These are phyloP conservation scores for Apiotrichum gracile DNA, from an alignment of 1,284 basidiomycete genomes.

Conservation along the genomic window DNA sequence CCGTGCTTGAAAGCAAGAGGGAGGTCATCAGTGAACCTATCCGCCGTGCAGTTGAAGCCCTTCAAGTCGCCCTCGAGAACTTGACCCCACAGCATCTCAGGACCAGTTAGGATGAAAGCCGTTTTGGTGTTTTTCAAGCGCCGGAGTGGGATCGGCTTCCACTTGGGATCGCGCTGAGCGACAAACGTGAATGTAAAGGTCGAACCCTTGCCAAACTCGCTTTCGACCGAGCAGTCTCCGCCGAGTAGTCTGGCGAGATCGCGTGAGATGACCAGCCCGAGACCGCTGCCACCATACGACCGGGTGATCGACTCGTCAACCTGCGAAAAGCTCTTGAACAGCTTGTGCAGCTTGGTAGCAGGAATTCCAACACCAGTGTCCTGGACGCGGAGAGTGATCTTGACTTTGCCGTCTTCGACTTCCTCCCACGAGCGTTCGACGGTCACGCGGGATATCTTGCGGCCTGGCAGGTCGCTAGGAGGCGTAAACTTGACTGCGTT, in stretches of 20 bases:
- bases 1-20: constrained; percentile 15
- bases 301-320: constrained; percentile 42
- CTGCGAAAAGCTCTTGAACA: constrained; percentile 44
- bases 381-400: constrained; percentile 24
- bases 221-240: constrained; percentile 40
- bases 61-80: constrained; percentile 29
- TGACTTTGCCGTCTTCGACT: constrained; percentile 16
- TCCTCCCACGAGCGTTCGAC: constrained; percentile 26
- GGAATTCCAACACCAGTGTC: constrained; percentile 42
- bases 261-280: constrained; percentile 43
- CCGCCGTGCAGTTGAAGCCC: constrained; percentile 27
- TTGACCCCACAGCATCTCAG: constrained; percentile 24
- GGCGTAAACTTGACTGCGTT: constrained; percentile 44
- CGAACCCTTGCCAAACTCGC: constrained; percentile 40
- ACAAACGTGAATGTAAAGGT: constrained; percentile 41
- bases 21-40: constrained; percentile 22
- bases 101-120: constrained; percentile 23
- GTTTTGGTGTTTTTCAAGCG: constrained; percentile 8
- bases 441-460: constrained; percentile 24
- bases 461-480: constrained; percentile 1
- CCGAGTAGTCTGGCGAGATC: constrained; percentile 39
- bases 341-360: constrained; percentile 32
- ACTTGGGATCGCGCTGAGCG: constrained; percentile 17
- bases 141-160: constrained; percentile 7
- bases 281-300: constrained; percentile 37